Percentiles rank a stretch among this genome's conserved stretches.
These are phyloP conservation scores for Aurifilum marmelostoma DNA, from an alignment of 2,329 filamentous ascomycete genomes.

Conservation along the genomic window DNA sequence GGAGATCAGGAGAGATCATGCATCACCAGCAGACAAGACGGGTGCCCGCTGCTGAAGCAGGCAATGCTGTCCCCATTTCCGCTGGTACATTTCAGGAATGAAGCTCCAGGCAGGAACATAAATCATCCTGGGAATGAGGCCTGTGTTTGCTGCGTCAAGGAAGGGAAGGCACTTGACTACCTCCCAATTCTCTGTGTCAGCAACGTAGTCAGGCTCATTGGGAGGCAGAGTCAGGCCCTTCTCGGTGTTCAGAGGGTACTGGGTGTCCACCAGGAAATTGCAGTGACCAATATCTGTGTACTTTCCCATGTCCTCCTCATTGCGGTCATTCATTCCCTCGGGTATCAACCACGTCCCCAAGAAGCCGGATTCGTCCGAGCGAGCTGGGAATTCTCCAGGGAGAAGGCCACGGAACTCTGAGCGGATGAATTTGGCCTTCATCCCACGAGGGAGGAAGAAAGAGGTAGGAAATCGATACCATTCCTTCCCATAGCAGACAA, in stretches of 20 bases:
- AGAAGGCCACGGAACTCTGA: slow-evolving; percentile 88
- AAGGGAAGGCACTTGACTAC: slow-evolving; percentile 75
- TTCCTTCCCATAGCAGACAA: slow-evolving; percentile 90
- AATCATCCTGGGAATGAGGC: slow-evolving; percentile 72
- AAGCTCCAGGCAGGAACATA: slow-evolving; percentile 77
- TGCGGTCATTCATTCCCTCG: slow-evolving; percentile 87
- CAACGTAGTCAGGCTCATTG: slow-evolving; percentile 79
- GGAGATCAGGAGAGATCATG: not conserved
- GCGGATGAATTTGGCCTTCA: slow-evolving; percentile 86
- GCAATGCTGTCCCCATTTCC: slow-evolving; percentile 89
- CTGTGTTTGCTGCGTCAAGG: slow-evolving; percentile 76
- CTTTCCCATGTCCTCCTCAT: slow-evolving; percentile 84
- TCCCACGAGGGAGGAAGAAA: slow-evolving; percentile 82
- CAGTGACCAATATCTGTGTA: slow-evolving; percentile 79
- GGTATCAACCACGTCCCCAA: slow-evolving; percentile 86
- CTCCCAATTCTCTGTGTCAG: slow-evolving; percentile 78
- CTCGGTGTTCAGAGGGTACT: slow-evolving; percentile 63
- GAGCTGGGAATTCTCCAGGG: slow-evolving; percentile 87
- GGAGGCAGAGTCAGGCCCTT: slow-evolving; percentile 50
- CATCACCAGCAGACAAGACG: not conserved
- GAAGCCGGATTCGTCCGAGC: slow-evolving; percentile 67
- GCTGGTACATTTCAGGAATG: slow-evolving; percentile 69
- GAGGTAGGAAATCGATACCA: slow-evolving; percentile 98
- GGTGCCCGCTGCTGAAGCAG: slow-evolving; percentile 62
- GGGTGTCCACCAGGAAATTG: slow-evolving; percentile 84